These are phyloP conservation scores for Thymus mandschuricus DNA, from an alignment of 257 asterid genomes.

Conservation along the genomic window DNA sequence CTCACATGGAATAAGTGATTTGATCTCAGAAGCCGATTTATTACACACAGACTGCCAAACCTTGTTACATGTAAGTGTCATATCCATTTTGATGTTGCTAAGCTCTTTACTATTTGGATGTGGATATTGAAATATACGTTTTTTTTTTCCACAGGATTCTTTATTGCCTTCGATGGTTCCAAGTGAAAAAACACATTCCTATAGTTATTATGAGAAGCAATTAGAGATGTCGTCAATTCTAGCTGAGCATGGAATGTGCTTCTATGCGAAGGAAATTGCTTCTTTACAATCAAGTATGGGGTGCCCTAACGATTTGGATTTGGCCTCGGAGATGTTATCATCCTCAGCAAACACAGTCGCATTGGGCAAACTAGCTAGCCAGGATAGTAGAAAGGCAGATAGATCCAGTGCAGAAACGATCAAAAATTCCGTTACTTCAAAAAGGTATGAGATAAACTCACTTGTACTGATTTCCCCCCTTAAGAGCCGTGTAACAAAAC, in stretches of 20 bases:
- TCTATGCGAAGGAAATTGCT: slow-evolving; percentile 63
- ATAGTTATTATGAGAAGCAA: slow-evolving; percentile 67
- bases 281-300: slow-evolving; percentile 47
- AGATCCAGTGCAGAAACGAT: slow-evolving; percentile 32
- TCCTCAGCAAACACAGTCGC: slow-evolving; percentile 70
- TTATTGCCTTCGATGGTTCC: slow-evolving; percentile 44
- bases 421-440: slow-evolving; percentile 33
- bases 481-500: too few relatives aligned
- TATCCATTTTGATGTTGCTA: slow-evolving; percentile 20
- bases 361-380: slow-evolving; percentile 67
- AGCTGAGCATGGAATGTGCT: slow-evolving; percentile 84
- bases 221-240: slow-evolving; percentile 68
- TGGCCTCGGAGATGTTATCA: slow-evolving; percentile 78
- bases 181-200: slow-evolving; percentile 45
- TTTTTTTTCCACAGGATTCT: slow-evolving; percentile 61
- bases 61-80: slow-evolving; percentile 52
- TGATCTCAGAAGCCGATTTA: slow-evolving; percentile 81
- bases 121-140: slow-evolving; percentile 25
- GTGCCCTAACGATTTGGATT: slow-evolving; percentile 48
- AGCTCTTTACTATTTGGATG: slow-evolving; percentile 25
- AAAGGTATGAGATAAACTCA: slow-evolving; percentile 51
- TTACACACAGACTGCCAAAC: slow-evolving; percentile 61
- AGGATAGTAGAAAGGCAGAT: slow-evolving; percentile 33
- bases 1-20: slow-evolving; percentile 56
- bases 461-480: slow-evolving; percentile 12